Evolutionary conservation across 169 alveolate species (phyloP), one percentile per base, ranked within the genome.

Genomic region (Eimeria sp.): DNA sequence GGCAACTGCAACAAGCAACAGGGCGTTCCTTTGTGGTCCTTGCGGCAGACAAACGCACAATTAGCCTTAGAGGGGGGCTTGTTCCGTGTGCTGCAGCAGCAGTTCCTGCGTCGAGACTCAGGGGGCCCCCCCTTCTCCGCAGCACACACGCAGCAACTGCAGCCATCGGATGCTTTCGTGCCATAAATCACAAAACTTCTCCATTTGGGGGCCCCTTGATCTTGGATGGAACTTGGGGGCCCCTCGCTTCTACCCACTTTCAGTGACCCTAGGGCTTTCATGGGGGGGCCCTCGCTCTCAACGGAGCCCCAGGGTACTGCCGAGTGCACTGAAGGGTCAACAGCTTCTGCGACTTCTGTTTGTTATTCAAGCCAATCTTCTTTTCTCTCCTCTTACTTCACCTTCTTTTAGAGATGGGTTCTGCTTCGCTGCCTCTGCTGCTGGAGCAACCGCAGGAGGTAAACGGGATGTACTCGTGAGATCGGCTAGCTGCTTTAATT

Each of bases 51-150:
- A 2, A 34, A 61, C 27, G n/a, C 70, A 13, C 3, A 18, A 2
- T 20, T 16, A 16, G 70, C 20, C n/a, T 18, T 13, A 18, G 70
- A 18, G 27, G 70, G n/a, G 70, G 27, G 27, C 70, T 25, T 0
- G n/a, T 11, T 61, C 70, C 20, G 2, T 13, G 70, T 9, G 70
- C 20, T 4, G 70, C 70, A 16, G 61, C 61, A 54, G 61, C 61
- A 54, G 61, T 54, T 7, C 16, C 16, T 54, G 61, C 16, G 16
- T 16, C 27, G 70, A 18, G 70, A 18, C 70, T 61, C 27, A 61
- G 70, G 70, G 70, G 70, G 70, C n/a, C 70, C 70, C 70, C 70
- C 70, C 70, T 61, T 1, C n/a, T 61, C 70, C n/a, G 27, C n/a
- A 18, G 7, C 70, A 14, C 70, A 61, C 70, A 25, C n/a, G 27